Evolutionary conservation across 2,329 filamentous ascomycete genomes (phyloP).

Genomic region (Aspergillus flavus): DNA sequence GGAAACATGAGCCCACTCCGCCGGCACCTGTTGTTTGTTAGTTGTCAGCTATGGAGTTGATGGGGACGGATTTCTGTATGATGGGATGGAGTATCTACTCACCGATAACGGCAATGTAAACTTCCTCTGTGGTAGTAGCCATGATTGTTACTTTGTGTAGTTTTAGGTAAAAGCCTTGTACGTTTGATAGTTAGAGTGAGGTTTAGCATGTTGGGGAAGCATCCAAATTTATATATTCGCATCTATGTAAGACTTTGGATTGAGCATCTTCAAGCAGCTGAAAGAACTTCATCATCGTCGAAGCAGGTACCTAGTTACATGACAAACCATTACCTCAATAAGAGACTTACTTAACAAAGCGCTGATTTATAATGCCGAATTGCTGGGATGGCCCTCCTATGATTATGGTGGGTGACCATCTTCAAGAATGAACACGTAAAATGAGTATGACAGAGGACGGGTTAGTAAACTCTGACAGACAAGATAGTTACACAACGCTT

Average conservation of each 20-base stretch:
- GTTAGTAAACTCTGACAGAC: too few relatives aligned
- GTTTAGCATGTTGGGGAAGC: too few relatives aligned
- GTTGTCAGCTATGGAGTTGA: too few relatives aligned
- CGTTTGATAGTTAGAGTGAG: background rate
- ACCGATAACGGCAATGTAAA: background rate
- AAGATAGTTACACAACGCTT: too few relatives aligned
- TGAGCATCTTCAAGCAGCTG: background rate
- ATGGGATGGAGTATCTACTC: background rate
- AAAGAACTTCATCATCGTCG: background rate
- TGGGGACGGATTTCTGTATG: too few relatives aligned
- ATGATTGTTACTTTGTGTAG: background rate
- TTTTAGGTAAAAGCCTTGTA: background rate
- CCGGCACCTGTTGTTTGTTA: background rate
- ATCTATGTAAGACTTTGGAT: too few relatives aligned
- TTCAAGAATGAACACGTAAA: background rate
- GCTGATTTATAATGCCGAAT: background rate
- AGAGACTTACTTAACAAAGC: background rate
- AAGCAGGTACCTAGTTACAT: background rate
- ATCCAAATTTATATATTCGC: too few relatives aligned
- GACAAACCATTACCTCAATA: background rate
- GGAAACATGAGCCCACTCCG: background rate
- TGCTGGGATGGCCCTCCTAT: background rate
- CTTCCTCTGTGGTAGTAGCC: background rate
- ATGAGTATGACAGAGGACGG: background rate
- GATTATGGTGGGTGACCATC: background rate